A percentile compares a stretch with the other conserved stretches of the same genome.
phyloP scores from a whole-genome alignment of 495 filamentous ascomycete genomes.

The Penicillium steckii region DNA sequence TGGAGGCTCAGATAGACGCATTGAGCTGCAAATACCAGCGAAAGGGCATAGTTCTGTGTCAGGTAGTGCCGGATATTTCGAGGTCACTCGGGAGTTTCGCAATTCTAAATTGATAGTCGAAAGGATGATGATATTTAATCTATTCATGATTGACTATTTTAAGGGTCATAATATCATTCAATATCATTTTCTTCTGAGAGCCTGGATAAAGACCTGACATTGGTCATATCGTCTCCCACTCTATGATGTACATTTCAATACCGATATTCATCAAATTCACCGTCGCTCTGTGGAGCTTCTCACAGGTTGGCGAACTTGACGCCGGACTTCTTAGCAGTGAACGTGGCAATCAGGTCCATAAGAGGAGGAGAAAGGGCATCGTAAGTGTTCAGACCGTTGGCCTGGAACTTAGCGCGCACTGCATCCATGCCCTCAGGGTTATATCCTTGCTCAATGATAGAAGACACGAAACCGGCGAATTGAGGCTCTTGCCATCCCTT shows the following conservation, averaged over 20 bases:
- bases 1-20: too few relatives aligned
- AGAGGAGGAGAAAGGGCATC: conserved; percentile 54
- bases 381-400: conserved; percentile 52
- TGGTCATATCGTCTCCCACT: too few relatives aligned
- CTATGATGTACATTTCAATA: too few relatives aligned
- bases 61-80: too few relatives aligned
- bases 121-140: not conserved
- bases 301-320: conserved; percentile 24
- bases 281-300: too few relatives aligned
- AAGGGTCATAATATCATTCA: not conserved
- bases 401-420: conserved; percentile 47
- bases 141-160: not conserved
- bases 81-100: too few relatives aligned
- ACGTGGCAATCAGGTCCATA: conserved; percentile 60
- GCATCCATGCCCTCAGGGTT: conserved; percentile 49
- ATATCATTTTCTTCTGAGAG: not conserved
- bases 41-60: too few relatives aligned
- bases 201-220: too few relatives aligned
- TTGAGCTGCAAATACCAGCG: too few relatives aligned
- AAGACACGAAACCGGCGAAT: conserved; percentile 60
- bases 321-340: conserved; percentile 45
- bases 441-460: conserved; percentile 62
- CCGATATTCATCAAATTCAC: too few relatives aligned
- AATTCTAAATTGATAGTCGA: too few relatives aligned
- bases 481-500: conserved; percentile 63